These are phyloP conservation scores for Lasiosphaeriaceae sp. DNA, from an alignment of 495 filamentous ascomycete species.

Conservation along the genomic window DNA sequence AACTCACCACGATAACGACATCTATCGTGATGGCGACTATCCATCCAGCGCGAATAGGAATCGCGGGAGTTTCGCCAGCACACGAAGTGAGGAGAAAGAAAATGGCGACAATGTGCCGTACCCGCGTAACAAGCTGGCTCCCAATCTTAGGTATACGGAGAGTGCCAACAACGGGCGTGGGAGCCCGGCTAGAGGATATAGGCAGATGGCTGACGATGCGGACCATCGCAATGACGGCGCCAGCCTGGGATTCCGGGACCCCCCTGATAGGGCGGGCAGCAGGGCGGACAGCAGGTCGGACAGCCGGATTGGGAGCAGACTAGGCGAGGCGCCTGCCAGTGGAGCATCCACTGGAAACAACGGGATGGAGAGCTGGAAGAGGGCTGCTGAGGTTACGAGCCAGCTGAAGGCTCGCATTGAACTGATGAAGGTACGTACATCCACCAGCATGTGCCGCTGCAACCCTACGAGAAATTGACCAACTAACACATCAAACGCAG, in stretches of 20 bases:
- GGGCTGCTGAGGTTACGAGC: constrained; percentile 97
- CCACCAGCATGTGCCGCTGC: background rate
- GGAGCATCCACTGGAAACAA: constrained; percentile 44
- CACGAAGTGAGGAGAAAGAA: constrained; percentile 79
- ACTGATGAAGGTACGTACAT: constrained; percentile 53
- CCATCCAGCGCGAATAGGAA: constrained; percentile 31
- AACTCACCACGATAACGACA: constrained; percentile 45
- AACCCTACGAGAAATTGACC: background rate
- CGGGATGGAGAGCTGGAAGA: constrained; percentile 90
- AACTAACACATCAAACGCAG: background rate
- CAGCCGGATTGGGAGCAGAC: constrained; percentile 44
- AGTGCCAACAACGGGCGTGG: constrained; percentile 49
- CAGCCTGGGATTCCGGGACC: constrained; percentile 21
- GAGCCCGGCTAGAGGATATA: constrained; percentile 49
- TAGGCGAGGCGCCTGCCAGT: constrained; percentile 21
- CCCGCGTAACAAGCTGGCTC: constrained; percentile 51
- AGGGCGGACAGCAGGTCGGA: constrained; percentile 41
- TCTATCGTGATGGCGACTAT: constrained; percentile 53
- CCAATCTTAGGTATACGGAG: constrained; percentile 45
- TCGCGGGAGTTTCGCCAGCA: constrained; percentile 67
- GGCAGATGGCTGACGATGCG: constrained; percentile 25
- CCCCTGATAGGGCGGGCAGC: constrained; percentile 29
- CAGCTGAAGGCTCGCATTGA: constrained; percentile 96
- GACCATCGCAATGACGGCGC: constrained; percentile 22
- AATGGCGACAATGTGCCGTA: constrained; percentile 51